Conservation (phyloP, 2,329 filamentous ascomycete genomes). For the Myrmaecium sp. region DNA sequence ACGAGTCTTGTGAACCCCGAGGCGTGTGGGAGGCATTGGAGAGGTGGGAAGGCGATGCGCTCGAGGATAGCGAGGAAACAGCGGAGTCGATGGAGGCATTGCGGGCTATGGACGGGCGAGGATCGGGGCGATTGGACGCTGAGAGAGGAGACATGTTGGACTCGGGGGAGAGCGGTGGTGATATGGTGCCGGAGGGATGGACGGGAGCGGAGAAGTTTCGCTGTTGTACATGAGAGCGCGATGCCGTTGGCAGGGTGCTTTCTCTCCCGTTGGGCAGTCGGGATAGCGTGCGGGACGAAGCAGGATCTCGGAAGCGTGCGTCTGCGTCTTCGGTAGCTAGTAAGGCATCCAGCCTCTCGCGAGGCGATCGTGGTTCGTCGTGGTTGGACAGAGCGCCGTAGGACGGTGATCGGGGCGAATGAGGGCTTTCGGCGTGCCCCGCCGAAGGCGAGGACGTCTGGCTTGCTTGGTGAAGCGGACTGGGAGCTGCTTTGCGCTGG, state of each 20-base stretch:
- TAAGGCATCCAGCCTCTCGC: conserved; percentile 21
- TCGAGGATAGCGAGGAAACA: conserved; percentile 45
- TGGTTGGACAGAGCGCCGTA: conserved; percentile 9
- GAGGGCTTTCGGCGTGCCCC: conserved; percentile 6
- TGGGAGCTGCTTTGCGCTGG: conserved; percentile 12
- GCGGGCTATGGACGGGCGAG: conserved; percentile 33
- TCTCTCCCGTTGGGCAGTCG: conserved; percentile 4
- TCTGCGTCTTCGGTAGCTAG: conserved; percentile 15
- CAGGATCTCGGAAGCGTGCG: conserved; percentile 5
- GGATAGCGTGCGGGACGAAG: not conserved
- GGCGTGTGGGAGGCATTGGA: conserved; percentile 38
- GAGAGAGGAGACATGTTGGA: conserved; percentile 19
- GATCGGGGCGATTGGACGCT: conserved; percentile 16
- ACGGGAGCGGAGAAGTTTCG: conserved; percentile 20
- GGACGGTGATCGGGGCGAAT: conserved; percentile 7
- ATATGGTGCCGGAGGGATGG: conserved; percentile 14
- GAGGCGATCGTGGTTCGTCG: conserved; percentile 18
- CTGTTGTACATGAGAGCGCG: conserved; percentile 15
- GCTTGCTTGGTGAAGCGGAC: conserved; percentile 10
- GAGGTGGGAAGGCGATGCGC: conserved; percentile 29
- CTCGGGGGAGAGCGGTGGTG: conserved; percentile 17
- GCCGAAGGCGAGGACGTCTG: conserved; percentile 5
- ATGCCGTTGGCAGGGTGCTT: conserved; percentile 4
- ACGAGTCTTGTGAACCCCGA: conserved; percentile 36
- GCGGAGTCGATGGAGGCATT: conserved; percentile 87